Conservation (phyloP, 148 eudicot genomes). For the Vaccinium darrowii region DNA sequence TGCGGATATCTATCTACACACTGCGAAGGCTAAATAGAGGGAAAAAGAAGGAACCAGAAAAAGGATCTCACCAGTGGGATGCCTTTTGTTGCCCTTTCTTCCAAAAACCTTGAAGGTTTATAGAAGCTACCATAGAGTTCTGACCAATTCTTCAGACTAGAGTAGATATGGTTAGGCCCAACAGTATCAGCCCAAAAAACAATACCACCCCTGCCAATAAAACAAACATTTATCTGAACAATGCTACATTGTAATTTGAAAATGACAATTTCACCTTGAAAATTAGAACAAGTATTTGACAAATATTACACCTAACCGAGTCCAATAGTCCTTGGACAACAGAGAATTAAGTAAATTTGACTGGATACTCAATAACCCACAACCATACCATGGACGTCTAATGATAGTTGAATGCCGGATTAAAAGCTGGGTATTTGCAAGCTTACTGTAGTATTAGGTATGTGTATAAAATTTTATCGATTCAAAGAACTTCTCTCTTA, state of each 20-base stretch:
- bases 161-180: constrained; percentile 66
- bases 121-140: constrained; percentile 66
- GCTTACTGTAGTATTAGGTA: neutral
- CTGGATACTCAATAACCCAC: neutral
- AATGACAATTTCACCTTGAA: neutral
- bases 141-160: constrained; percentile 75
- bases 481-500: neutral
- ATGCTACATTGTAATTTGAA: neutral
- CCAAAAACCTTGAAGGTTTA: constrained; percentile 81
- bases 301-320: neutral
- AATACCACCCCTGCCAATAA: constrained; percentile 77
- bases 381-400: neutral
- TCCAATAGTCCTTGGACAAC: neutral
- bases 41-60: neutral
- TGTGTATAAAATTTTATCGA: neutral
- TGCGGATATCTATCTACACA: neutral
- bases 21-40: neutral
- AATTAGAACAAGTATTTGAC: neutral
- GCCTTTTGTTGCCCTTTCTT: constrained; percentile 83
- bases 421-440: neutral
- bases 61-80: constrained; percentile 60
- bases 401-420: too few species aligned
- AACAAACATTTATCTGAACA: neutral
- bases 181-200: constrained; percentile 91
- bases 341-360: neutral